phyloP scores from a whole-genome alignment of 2,329 filamentous ascomycete species.

The Hypomyces perniciosus region DNA sequence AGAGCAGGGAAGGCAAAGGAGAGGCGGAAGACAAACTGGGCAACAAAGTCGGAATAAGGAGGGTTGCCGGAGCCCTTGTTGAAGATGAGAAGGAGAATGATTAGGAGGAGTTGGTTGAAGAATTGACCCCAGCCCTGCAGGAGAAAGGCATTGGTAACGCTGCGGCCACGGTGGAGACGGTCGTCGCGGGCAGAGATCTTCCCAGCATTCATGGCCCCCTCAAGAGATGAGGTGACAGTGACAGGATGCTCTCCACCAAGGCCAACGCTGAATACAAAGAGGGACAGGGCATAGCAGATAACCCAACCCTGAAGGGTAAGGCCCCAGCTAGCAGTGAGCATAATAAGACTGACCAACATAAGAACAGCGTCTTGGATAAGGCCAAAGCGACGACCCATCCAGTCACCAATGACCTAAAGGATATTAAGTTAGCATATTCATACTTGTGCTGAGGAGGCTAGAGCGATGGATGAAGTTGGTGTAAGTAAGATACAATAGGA shows the following conservation, averaged over 20 bases:
- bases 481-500: not conserved
- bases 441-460: too few species aligned
- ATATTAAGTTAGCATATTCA: too few species aligned
- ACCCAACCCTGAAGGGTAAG: slow-evolving; percentile 86
- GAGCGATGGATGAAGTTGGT: not conserved
- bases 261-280: slow-evolving; percentile 67
- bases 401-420: slow-evolving; percentile 51
- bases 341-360: slow-evolving; percentile 89
- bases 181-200: slow-evolving; percentile 87
- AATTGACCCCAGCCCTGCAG: slow-evolving; percentile 99
- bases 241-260: slow-evolving; percentile 91
- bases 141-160: slow-evolving; percentile 90
- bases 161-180: slow-evolving; percentile 89
- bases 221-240: slow-evolving; percentile 92
- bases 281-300: slow-evolving; percentile 90
- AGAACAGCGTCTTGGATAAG: slow-evolving; percentile 89
- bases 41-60: slow-evolving; percentile 70
- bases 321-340: slow-evolving; percentile 90
- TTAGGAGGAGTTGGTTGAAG: slow-evolving; percentile 85
- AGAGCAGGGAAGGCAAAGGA: slow-evolving; percentile 88
- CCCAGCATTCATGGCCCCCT: slow-evolving; percentile 79
- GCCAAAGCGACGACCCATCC: slow-evolving; percentile 88
- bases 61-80: slow-evolving; percentile 68
- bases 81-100: slow-evolving; percentile 81
- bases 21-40: slow-evolving; percentile 86